phyloP scores from a whole-genome alignment of 2,329 filamentous ascomycete genomes.

The Aspergillus pseudotamarii region DNA sequence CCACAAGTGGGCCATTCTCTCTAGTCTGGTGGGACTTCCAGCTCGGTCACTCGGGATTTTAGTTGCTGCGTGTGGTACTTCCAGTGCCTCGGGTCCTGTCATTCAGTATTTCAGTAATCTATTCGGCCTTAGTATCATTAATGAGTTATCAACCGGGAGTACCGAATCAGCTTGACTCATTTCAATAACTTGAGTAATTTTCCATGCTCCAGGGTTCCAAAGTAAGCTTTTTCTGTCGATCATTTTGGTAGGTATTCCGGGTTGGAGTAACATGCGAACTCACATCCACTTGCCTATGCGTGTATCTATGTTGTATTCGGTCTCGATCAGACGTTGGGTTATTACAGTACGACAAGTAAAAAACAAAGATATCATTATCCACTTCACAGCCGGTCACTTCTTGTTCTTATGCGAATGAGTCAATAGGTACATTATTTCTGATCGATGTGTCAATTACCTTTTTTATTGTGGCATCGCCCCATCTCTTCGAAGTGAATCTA shows the following conservation, averaged over 20 bases:
- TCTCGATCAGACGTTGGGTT: no score
- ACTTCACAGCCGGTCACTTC: not conserved
- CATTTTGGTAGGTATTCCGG: conserved; percentile 2
- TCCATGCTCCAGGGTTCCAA: conserved; percentile 10
- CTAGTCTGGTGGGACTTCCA: conserved; percentile 1
- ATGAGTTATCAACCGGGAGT: not conserved
- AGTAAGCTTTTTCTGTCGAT: conserved; percentile 23
- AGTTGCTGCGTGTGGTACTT: conserved; percentile 21
- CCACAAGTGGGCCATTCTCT: conserved; percentile 3
- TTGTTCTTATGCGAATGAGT: not conserved
- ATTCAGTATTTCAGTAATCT: conserved; percentile 11
- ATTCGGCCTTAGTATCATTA: not conserved
- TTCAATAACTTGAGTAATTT: conserved; percentile 2
- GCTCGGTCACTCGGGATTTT: conserved; percentile 13
- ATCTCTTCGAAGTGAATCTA: not conserved
- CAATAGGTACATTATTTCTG: not conserved
- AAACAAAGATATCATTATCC: not conserved
- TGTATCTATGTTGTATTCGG: no score
- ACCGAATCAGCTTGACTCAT: not conserved
- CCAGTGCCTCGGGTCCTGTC: conserved; percentile 31
- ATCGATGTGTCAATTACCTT: not conserved
- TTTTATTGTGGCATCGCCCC: not conserved
- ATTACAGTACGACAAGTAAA: not conserved
- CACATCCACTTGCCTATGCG: no score
- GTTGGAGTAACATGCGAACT: not conserved